Evolutionary conservation across 805 yeast species (phyloP), one percentile per base, ranked within the genome.

Genomic region (Komagataella pseudopastoris): DNA sequence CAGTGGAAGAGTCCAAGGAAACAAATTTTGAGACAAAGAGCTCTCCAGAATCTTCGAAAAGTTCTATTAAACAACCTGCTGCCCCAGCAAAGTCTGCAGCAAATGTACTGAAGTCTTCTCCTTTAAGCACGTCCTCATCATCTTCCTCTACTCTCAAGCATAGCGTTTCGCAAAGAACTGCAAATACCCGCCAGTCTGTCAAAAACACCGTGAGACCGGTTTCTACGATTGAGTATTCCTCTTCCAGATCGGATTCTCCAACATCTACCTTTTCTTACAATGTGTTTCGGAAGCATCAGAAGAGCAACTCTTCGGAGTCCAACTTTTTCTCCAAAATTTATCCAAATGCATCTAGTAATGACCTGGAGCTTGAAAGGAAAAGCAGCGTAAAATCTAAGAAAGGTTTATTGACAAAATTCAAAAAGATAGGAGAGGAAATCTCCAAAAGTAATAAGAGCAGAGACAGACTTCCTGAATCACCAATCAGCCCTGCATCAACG

Each of bases 231-330:
- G 75, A 71, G 51, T 54, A 60, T 3, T 61, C 70, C 1, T 53
- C 60, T 4, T 56, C 55, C 49, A 50, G 57, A 52, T 63, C 52
- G 45, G 52, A 47, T 8, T 51, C 54, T 45, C 50, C 54, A 2
- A 56, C 65, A 17, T 50, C 65, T 14, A 67, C 74, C 3, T 71
- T 72, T 2, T 64, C 68, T 0, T 67, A 67, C 44, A 75, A 76
- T 23, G 72, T 83, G 50, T 83, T 83, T 66, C 70, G 85, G 56
- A 75, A 81, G 55, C 88, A 82, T 58, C 73, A 76, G 49, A 74
- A 85, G 52, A 75, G 83, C n/a, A 76, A 74, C 49, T 80, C 86
- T 0, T 76, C 83, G 0, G 84, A 79, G 51, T 71, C 80, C 1
- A 72, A 80, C 0, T 52, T 71, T 1, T 63, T 71, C 52, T 71